These are phyloP conservation scores for Lavandula angustifolia DNA, from an alignment of 257 asterid genomes.

Conservation along the genomic window DNA sequence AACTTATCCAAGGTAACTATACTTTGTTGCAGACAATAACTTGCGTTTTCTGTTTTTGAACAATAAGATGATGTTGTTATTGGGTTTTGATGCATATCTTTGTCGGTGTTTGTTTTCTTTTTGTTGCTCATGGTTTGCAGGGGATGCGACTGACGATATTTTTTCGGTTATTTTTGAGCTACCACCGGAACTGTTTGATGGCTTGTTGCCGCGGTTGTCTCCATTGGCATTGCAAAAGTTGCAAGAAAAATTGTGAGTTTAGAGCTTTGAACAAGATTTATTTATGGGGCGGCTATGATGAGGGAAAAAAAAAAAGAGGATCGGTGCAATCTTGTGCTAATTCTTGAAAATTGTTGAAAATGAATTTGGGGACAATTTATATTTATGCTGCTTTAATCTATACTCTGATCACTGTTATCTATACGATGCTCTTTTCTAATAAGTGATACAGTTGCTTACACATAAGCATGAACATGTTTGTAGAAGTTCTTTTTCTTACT, in stretches of 20 bases:
- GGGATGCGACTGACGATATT: constrained; percentile 42
- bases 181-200: constrained; percentile 65
- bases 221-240: constrained; percentile 72
- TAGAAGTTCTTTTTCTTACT: background rate
- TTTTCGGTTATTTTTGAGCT: constrained; percentile 48
- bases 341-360: background rate
- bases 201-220: constrained; percentile 60
- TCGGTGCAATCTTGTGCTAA: background rate
- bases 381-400: background rate
- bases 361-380: background rate
- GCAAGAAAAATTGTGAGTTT: constrained; percentile 56
- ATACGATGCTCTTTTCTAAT: background rate
- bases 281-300: too few relatives aligned
- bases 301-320: too few relatives aligned
- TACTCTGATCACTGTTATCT: background rate
- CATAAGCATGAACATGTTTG: background rate
- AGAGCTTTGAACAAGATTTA: background rate
- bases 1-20: constrained; percentile 48
- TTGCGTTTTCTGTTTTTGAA: background rate
- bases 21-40: constrained; percentile 11
- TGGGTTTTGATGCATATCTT: constrained; percentile 11
- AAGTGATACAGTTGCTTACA: background rate
- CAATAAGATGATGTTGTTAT: background rate
- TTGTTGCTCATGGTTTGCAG: constrained; percentile 35
- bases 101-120: background rate